A percentile compares a stretch with the other conserved stretches of the same genome.
Conservation (phyloP, 192 early-diverging fungal genomes). For the Mortierella alpina region DNA sequence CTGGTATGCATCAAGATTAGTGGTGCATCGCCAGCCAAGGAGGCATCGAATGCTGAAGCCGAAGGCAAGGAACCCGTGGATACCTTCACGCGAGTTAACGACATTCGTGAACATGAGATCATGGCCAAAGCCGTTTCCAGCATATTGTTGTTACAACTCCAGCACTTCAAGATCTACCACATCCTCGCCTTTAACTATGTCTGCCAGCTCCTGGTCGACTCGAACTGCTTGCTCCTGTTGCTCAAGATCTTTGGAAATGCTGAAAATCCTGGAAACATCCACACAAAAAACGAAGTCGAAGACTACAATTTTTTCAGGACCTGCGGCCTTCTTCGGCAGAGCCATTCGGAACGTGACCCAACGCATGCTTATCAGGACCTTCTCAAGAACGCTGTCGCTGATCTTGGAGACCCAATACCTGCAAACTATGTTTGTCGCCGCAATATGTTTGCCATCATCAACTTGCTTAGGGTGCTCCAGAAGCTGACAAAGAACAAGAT, state of each 20-base stretch:
- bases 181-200: conserved; percentile 83
- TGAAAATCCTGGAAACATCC: conserved; percentile 59
- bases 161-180: conserved; percentile 75
- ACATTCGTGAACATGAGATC: conserved; percentile 75
- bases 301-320: conserved; percentile 58
- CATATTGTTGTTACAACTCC: conserved; percentile 74
- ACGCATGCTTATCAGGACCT: conserved; percentile 21
- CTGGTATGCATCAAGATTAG: conserved; percentile 55
- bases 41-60: conserved; percentile 23
- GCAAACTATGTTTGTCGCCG: conserved; percentile 57
- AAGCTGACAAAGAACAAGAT: conserved; percentile 84
- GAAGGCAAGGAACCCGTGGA: conserved; percentile 45
- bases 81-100: conserved; percentile 55
- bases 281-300: conserved; percentile 62
- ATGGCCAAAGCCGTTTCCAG: conserved; percentile 77
- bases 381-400: conserved; percentile 16
- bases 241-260: conserved; percentile 87
- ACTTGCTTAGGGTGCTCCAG: conserved; percentile 80
- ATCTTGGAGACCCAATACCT: conserved; percentile 44
- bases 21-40: conserved; percentile 56
- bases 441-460: conserved; percentile 78
- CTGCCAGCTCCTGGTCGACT: conserved; percentile 82
- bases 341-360: conserved; percentile 8
- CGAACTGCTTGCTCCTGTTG: conserved; percentile 83
- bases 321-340: conserved; percentile 40